Base-by-base conservation (phyloP, 306 rosid species). In the Vachellia collinsii region DNA sequence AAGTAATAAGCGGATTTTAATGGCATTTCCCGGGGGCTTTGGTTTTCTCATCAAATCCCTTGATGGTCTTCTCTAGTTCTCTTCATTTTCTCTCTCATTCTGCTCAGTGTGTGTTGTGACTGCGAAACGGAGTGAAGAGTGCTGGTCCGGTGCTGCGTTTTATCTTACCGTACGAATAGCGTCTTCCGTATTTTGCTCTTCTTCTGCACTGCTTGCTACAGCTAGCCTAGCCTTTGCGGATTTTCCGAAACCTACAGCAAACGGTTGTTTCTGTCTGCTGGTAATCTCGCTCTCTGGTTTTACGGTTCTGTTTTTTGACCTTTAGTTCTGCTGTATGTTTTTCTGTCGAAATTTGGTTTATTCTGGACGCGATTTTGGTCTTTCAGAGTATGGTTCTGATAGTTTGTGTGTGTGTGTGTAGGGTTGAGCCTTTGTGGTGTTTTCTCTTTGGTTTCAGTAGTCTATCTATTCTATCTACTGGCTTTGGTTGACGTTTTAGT, bases 381-480 rank as follows among this genome's bases (percentile, higher is more conserved):
- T 4, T 7, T 63, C 59, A 41, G 34, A 50, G 56, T 29, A 5
- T 0, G 3, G 19, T 20, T 51, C 23, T 11, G 17, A 2, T 29
- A 29, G 34, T 29, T 1, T 29, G 1, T 14, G 50, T 1, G 20
- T 61, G 64, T 36, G 19, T 70, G 17, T 13, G 13, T 16, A 0
- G 64, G 22, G 54, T 20, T 68, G 29, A 75, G 12, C 16, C 11
- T 43, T 20, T 10, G 23, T 47, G 48, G 50, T 12, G 37, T 11
- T 3, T 39, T 19, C 25, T 67, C 4, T 53, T 17, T 38, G 34
- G 66, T 4, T 71, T 29, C 25, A 7, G 3, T 23, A 0, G 36
- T 19, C 48, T 83, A 81, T 89, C 84, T 86, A 83, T 82, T 67
- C 74, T 12, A 4, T 53, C 2, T 85, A 3, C 11, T 50, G 8